Percentiles rank a stretch among this genome's conserved stretches.
Evolutionary conservation across 75 land plant genomes (phyloP).

Genomic region (Pinus tabuliformis): DNA sequence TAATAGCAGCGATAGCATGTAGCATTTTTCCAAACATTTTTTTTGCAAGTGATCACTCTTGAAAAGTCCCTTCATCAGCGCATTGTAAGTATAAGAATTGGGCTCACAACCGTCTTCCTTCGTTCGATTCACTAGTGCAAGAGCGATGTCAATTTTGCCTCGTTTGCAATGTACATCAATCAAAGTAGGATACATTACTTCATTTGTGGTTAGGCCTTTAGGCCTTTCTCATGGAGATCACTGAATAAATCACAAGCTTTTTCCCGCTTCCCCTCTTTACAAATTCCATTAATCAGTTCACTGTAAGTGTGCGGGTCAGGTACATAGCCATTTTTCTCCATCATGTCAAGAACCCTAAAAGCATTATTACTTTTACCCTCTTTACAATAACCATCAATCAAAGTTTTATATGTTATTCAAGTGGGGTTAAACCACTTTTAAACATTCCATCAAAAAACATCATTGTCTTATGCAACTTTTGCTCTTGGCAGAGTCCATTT

Average conservation of each 20-base stretch:
- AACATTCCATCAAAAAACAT: slow-evolving; percentile 26
- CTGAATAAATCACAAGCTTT: slow-evolving; percentile 32
- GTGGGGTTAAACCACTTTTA: slow-evolving; percentile 24
- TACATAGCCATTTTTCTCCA: slow-evolving; percentile 34
- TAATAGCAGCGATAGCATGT: too few species aligned
- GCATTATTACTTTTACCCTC: slow-evolving; percentile 34
- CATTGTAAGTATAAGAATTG: slow-evolving; percentile 40
- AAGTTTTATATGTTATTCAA: slow-evolving; percentile 34
- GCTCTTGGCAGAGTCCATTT: slow-evolving; percentile 43
- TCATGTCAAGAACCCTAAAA: slow-evolving; percentile 25
- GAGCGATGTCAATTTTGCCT: slow-evolving; percentile 35
- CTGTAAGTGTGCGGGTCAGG: slow-evolving; percentile 58
- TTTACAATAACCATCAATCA: slow-evolving; percentile 48
- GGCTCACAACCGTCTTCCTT: slow-evolving; percentile 25
- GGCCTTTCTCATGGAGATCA: slow-evolving; percentile 33
- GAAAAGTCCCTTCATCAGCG: slow-evolving; percentile 49
- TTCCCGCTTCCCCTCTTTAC: slow-evolving; percentile 31
- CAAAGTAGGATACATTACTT: slow-evolving; percentile 53
- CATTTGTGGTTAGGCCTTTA: slow-evolving; percentile 52
- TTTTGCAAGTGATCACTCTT: slow-evolving; percentile 30
- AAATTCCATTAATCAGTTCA: slow-evolving; percentile 38
- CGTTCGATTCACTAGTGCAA: slow-evolving; percentile 42
- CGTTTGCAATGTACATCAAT: slow-evolving; percentile 65
- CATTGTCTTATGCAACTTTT: slow-evolving; percentile 35
- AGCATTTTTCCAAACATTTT: slow-evolving; percentile 24